A percentile compares a stretch with the other conserved stretches of the same genome.
Conservation (phyloP, 1,284 basidiomycete species). For the Wallemia mellicola region DNA sequence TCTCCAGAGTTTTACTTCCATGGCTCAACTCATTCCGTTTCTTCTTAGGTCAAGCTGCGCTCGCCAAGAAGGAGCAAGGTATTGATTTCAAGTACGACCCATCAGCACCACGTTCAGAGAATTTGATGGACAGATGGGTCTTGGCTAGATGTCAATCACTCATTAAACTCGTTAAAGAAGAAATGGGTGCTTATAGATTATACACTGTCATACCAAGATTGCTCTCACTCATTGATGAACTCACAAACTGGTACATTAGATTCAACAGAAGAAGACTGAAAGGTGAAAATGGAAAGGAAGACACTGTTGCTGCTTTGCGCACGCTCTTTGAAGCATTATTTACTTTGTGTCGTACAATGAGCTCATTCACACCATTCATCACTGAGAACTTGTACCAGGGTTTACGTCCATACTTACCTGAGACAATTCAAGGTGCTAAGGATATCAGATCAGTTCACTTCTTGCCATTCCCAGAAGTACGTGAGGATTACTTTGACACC, state of each 20-base stretch:
- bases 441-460: slow-evolving; percentile 89
- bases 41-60: slow-evolving; percentile 79
- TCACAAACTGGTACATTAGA: slow-evolving; percentile 99
- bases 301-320: slow-evolving; percentile 68
- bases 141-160: slow-evolving; percentile 87
- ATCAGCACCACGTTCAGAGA: slow-evolving; percentile 51
- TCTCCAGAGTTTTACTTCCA: slow-evolving; percentile 81
- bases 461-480: slow-evolving; percentile 70
- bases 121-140: slow-evolving; percentile 98
- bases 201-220: slow-evolving; percentile 93
- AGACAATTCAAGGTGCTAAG: slow-evolving; percentile 21
- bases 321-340: slow-evolving; percentile 85
- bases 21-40: slow-evolving; percentile 99
- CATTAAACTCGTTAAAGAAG: slow-evolving; percentile 63
- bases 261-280: slow-evolving; percentile 91
- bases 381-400: slow-evolving; percentile 92
- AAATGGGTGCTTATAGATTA: slow-evolving; percentile 91
- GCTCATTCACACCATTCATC: slow-evolving; percentile 92
- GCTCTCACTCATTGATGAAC: slow-evolving; percentile 70
- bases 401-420: slow-evolving; percentile 48
- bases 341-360: slow-evolving; percentile 83
- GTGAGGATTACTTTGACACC: slow-evolving; percentile 84
- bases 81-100: slow-evolving; percentile 63
- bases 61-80: slow-evolving; percentile 55
- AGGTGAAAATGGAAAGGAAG: slow-evolving; percentile 71